Evolutionary conservation across 208 protist genomes (phyloP), one percentile per base, ranked within the genome.

Genomic region (Phytomonas francai): DNA sequence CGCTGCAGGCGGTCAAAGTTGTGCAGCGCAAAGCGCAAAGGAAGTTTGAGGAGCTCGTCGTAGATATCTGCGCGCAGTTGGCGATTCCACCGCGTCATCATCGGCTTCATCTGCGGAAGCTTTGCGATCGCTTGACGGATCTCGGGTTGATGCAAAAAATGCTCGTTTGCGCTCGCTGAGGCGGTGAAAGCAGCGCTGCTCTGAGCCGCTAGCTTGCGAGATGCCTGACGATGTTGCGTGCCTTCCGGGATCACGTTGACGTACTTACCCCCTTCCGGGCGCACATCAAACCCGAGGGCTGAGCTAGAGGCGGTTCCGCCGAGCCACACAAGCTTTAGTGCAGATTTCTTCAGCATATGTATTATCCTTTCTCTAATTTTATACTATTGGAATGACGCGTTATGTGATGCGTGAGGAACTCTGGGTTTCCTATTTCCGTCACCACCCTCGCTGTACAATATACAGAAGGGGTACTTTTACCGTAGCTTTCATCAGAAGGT

Each of bases 21-120:
- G 60, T 95, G 90, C 57, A 95, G 76, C 45, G 78, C 76, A 68
- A 78, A 95, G 11, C 90, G 85, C 51, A 95, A 65, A 11, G 90
- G 90, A 22, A 95, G 72, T 72, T 95, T 95, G 63, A 93, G 66
- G 51, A 95, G 71, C 65, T 95, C 90, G 56, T 93, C 90, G 78
- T 95, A 95, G 56, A 95, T 77, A 33, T 92, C 87, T 8, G 81
- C 74, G 5, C 86, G 83, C 0, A 95, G 82, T 4, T 54, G 68
- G 2, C 81, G 76, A 25, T 81, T 83, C 81, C 82, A 93, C 49
- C 83, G 86, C 7, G 73, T 51, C 11, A 77, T 73, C 27, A 22
- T 16, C 3, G 69, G 78, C 63, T 80, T 76, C 25, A 71, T 67
- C 22, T 75, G 22, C 0, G 78, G 63, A 22, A 72, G 39, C 42